phyloP scores from a whole-genome alignment of 441 rosid species.

The Viola pubescens region DNA sequence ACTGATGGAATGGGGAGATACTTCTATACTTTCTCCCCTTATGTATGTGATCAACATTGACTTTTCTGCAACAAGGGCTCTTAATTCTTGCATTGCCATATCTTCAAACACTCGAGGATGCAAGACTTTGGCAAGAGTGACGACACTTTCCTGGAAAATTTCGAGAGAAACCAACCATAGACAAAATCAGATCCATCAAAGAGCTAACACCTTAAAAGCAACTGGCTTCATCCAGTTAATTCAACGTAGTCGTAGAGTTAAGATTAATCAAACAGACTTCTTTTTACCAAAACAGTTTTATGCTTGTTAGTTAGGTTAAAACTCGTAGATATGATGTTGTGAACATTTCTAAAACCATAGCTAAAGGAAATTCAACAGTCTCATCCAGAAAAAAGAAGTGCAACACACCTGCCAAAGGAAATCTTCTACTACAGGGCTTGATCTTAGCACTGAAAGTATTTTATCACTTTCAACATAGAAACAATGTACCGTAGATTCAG shows the following conservation, averaged over 20 bases:
- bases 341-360: no score
- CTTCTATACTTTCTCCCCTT: slow-evolving; percentile 65
- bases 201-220: no score
- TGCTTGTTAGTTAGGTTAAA: no score
- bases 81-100: slow-evolving; percentile 65
- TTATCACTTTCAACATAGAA: slow-evolving; percentile 54
- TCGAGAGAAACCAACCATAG: no score
- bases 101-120: slow-evolving; percentile 85
- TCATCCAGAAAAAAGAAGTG: neutral
- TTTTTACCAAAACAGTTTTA: no score
- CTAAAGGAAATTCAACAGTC: neutral
- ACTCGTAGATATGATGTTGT: no score
- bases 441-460: slow-evolving; percentile 44
- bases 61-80: slow-evolving; percentile 65
- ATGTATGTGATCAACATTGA: slow-evolving; percentile 46
- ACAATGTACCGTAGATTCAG: slow-evolving; percentile 76
- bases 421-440: slow-evolving; percentile 62
- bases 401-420: slow-evolving; percentile 81
- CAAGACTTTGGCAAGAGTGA: slow-evolving; percentile 59
- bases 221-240: no score
- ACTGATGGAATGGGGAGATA: slow-evolving; percentile 52
- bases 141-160: slow-evolving; percentile 68
- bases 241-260: no score
- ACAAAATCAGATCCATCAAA: no score
- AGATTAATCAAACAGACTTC: no score